Base-by-base conservation (phyloP, 1,284 basidiomycete genomes). In the Pyrrhoderma noxium region DNA sequence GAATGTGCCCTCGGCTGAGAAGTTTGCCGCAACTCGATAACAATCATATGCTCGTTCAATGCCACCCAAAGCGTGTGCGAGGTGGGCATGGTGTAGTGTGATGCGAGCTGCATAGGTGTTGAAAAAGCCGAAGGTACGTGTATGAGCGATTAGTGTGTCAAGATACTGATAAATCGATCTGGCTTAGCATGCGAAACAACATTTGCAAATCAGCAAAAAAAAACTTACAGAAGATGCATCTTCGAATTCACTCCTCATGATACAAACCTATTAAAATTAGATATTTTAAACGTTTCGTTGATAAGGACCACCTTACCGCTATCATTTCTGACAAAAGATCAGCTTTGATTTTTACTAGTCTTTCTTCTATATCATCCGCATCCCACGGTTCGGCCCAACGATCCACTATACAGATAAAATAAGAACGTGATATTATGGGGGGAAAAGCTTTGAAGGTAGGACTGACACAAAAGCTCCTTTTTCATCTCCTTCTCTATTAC, bases 271-370 rank as follows among this genome's bases (percentile, higher is more conserved):
- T 1, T n/a, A 9, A 25, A 18, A 27, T 31, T 27, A 3, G 18
- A 50, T 5, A 27, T 38, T 11, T 2, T 31, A 31, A 27, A n/a
- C 36, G 23, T n/a, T 3, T 25, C 31, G 18, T 46, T 46, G 49
- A 51, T 14, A 11, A 31, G 11, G 11, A 31, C n/a, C n/a, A n/a
- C 64, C 76, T 52, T 60, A 85, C 82, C 2, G 74, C 74, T 16
- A 79, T 66, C 4, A 87, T 69, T 59, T 88, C 85, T 53, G 76
- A 81, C 31, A 86, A 62, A 51, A 88, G 62, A 58, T 88, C 85
- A 0, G 82, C 84, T 54, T 80, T 80, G 38, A 89, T 75, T 55
- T 73, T 74, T n/a, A 73, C 70, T 55, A 83, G 69, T 34, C 72
- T 67, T 31, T 69, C 62, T 47, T 77, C 74, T 0, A 80, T 63